These are phyloP conservation scores for Selaginella tamariscina DNA, from an alignment of 75 land plant genomes.

Conservation along the genomic window DNA sequence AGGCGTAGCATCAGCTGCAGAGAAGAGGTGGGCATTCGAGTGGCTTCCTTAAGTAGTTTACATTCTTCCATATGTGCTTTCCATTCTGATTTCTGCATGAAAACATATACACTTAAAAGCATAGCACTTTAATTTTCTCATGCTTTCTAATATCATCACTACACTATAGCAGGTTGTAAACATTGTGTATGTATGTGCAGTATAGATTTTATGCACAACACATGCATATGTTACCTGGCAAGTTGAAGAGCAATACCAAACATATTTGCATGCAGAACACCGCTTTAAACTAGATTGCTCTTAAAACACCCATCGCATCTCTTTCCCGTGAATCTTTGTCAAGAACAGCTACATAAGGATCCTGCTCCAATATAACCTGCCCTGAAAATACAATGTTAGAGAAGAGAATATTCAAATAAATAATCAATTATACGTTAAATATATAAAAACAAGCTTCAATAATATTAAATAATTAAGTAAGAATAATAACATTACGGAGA, in stretches of 20 bases:
- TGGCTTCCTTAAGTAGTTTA: no score
- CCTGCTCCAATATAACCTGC: slow-evolving; percentile 46
- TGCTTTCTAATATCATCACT: no score
- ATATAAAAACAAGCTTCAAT: no score
- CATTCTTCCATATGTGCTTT: slow-evolving; percentile 58
- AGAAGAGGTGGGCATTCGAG: slow-evolving; percentile 50
- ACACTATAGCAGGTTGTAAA: no score
- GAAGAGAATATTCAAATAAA: no score
- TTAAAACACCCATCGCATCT: slow-evolving; percentile 57
- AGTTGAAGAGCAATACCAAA: slow-evolving; percentile 50
- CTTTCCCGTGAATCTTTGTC: slow-evolving; percentile 15
- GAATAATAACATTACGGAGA: no score
- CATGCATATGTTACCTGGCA: slow-evolving; percentile 56
- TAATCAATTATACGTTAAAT: no score
- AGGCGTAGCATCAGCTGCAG: slow-evolving; percentile 62
- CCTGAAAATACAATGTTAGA: no score
- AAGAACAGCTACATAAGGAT: slow-evolving; percentile 53
- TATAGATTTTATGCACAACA: background rate
- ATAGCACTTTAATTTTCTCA: no score
- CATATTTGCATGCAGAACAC: slow-evolving; percentile 53
- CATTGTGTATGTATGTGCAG: no score
- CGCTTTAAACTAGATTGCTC: slow-evolving; percentile 26
- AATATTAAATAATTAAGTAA: no score
- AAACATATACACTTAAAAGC: slow-evolving; percentile 9
- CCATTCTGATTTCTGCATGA: slow-evolving; percentile 54